phyloP scores from a whole-genome alignment of 768 basidiomycete species.

The Tricholoma hemisulphureum region DNA sequence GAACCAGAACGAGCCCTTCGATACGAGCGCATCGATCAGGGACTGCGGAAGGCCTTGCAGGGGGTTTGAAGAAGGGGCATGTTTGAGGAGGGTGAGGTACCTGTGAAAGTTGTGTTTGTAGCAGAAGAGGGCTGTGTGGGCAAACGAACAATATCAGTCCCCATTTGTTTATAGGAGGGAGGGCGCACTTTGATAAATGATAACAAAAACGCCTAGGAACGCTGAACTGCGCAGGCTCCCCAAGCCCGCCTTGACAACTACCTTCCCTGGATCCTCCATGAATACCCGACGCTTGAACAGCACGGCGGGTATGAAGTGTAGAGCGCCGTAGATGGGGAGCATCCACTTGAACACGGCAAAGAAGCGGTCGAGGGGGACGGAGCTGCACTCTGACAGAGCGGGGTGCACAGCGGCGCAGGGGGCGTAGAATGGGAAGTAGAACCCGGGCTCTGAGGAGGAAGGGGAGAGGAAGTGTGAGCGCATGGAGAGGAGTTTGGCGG shows the following conservation, averaged over 20 bases:
- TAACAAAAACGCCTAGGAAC: slow-evolving; percentile 82
- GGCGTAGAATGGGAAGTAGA: slow-evolving; percentile 51
- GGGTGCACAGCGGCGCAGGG: slow-evolving; percentile 83
- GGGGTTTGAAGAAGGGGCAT: slow-evolving; percentile 26
- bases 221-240: slow-evolving; percentile 83
- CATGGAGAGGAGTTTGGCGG: slow-evolving; percentile 44
- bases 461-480: slow-evolving; percentile 38
- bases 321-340: slow-evolving; percentile 78
- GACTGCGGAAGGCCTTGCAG: slow-evolving; percentile 42
- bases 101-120: slow-evolving; percentile 60
- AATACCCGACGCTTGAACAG: slow-evolving; percentile 77
- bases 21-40: slow-evolving; percentile 56
- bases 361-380: slow-evolving; percentile 68
- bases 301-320: slow-evolving; percentile 86
- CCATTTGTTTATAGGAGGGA: background rate
- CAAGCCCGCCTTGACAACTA: slow-evolving; percentile 61
- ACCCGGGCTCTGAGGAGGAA: slow-evolving; percentile 17
- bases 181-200: slow-evolving; percentile 73
- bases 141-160: background rate
- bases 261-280: slow-evolving; percentile 58
- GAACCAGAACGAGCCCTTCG: slow-evolving; percentile 72
- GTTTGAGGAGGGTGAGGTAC: slow-evolving; percentile 36
- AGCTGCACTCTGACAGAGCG: slow-evolving; percentile 53
- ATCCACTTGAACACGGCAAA: slow-evolving; percentile 83
- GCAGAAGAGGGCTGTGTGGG: slow-evolving; percentile 57